Percentiles rank a stretch among this genome's conserved stretches.
phyloP scores from a whole-genome alignment of 192 early-diverging fungal genomes.

The Phlyctochytrium arcticum region DNA sequence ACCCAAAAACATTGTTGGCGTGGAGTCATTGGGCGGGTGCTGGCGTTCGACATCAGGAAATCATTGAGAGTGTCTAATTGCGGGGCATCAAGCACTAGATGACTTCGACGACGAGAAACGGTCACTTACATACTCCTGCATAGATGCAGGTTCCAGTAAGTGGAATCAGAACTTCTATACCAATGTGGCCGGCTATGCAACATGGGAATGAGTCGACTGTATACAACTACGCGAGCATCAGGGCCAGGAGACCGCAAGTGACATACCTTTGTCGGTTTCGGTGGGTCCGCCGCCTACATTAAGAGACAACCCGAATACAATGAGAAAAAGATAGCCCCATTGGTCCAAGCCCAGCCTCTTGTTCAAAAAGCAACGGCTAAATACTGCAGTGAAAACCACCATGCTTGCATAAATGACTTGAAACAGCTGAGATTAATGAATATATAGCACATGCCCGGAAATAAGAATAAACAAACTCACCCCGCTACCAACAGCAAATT shows the following conservation, averaged over 20 bases:
- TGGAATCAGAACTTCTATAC: conserved; percentile 35
- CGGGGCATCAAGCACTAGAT: too few relatives aligned
- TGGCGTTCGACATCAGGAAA: conserved; percentile 16
- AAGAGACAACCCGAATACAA: conserved; percentile 37
- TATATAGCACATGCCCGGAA: not conserved
- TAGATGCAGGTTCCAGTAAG: conserved; percentile 40
- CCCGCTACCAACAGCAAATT: conserved; percentile 30
- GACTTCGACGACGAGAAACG: not conserved
- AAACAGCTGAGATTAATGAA: conserved; percentile 6
- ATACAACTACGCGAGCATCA: not conserved
- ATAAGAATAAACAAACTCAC: not conserved
- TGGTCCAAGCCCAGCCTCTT: conserved; percentile 13
- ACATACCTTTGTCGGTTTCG: not conserved
- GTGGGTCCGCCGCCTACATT: conserved; percentile 16
- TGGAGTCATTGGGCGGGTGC: conserved; percentile 13
- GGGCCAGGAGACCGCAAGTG: not conserved
- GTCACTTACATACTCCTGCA: conserved; percentile 28
- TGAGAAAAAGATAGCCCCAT: conserved; percentile 33
- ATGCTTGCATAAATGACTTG: conserved; percentile 42
- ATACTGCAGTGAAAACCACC: conserved; percentile 38
- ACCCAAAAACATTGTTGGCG: conserved; percentile 41
- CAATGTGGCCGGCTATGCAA: conserved; percentile 1
- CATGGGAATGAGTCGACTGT: not conserved
- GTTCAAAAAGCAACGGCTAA: conserved; percentile 20
- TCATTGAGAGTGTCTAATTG: conserved; percentile 44